phyloP scores from a whole-genome alignment of 805 yeast species.

The Myxozyma geophila region DNA sequence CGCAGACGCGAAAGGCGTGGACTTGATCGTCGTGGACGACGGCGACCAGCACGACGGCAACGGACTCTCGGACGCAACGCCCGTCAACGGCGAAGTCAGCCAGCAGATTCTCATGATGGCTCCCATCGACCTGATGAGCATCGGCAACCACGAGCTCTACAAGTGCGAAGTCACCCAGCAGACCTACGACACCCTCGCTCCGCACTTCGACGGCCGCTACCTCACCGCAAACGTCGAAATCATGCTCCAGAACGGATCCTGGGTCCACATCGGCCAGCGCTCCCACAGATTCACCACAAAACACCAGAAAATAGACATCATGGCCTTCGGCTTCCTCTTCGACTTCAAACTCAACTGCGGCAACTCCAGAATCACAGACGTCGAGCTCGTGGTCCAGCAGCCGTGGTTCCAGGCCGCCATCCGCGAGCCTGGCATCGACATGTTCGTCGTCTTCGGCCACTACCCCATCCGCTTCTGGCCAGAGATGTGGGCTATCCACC shows the following conservation, averaged over 20 bases:
- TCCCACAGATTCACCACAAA: slow-evolving; percentile 69
- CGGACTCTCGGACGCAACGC: slow-evolving; percentile 76
- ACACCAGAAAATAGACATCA: slow-evolving; percentile 54
- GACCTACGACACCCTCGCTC: slow-evolving; percentile 67
- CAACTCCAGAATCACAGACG: slow-evolving; percentile 66
- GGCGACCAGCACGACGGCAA: slow-evolving; percentile 97
- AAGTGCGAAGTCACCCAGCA: slow-evolving; percentile 62
- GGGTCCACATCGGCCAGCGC: slow-evolving; percentile 70
- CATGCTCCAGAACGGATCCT: slow-evolving; percentile 45
- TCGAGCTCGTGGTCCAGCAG: slow-evolving; percentile 57
- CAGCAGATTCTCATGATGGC: slow-evolving; percentile 62
- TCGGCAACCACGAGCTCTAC: slow-evolving; percentile 93
- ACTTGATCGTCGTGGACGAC: slow-evolving; percentile 76
- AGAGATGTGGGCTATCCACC: slow-evolving; percentile 57
- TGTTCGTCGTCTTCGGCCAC: slow-evolving; percentile 77
- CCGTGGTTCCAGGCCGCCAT: slow-evolving; percentile 66
- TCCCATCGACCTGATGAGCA: slow-evolving; percentile 76
- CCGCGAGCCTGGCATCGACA: slow-evolving; percentile 56
- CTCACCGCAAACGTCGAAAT: slow-evolving; percentile 53
- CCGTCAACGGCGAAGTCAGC: slow-evolving; percentile 69
- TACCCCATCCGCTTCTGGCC: slow-evolving; percentile 68
- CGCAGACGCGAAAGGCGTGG: slow-evolving; percentile 57
- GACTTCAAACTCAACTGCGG: slow-evolving; percentile 67
- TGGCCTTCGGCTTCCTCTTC: slow-evolving; percentile 80
- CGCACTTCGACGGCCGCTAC: slow-evolving; percentile 62